These are phyloP conservation scores for Farysia itapuensis DNA, from an alignment of 1,284 basidiomycete species.

Conservation along the genomic window DNA sequence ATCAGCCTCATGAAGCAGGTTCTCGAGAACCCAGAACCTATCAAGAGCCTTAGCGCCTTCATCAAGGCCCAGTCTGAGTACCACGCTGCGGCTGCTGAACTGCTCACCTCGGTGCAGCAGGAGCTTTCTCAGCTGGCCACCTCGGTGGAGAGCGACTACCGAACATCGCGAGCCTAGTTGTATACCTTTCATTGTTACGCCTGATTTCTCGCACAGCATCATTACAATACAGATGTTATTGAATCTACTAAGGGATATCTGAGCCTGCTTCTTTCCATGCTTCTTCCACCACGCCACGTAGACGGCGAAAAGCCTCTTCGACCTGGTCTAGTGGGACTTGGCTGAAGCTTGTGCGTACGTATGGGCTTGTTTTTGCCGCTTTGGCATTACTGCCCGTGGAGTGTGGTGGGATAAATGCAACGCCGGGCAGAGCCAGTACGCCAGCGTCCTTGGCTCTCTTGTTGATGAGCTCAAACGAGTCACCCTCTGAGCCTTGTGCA, in stretches of 20 bases:
- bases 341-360: slow-evolving; percentile 54
- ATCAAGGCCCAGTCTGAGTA: slow-evolving; percentile 86
- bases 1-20: slow-evolving; percentile 98
- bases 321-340: slow-evolving; percentile 46
- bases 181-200: background rate
- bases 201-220: too few species aligned
- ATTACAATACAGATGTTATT: background rate
- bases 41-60: slow-evolving; percentile 89
- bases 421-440: slow-evolving; percentile 79
- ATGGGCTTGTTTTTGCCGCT: slow-evolving; percentile 33
- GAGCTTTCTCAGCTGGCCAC: slow-evolving; percentile 87
- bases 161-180: slow-evolving; percentile 60
- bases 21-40: slow-evolving; percentile 92
- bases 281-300: slow-evolving; percentile 43
- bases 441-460: slow-evolving; percentile 77
- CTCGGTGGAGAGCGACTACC: slow-evolving; percentile 87
- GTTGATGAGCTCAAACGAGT: slow-evolving; percentile 75
- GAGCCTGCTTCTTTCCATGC: slow-evolving; percentile 47
- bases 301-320: slow-evolving; percentile 38
- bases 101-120: slow-evolving; percentile 68
- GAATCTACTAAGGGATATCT: slow-evolving; percentile 7
- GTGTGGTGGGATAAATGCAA: slow-evolving; percentile 62
- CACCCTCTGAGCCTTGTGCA: slow-evolving; percentile 61
- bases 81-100: slow-evolving; percentile 79
- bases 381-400: background rate